A percentile compares a stretch with the other conserved stretches of the same genome.
Evolutionary conservation across 2,329 filamentous ascomycete species (phyloP).

Genomic region (Colletotrichum sp.): DNA sequence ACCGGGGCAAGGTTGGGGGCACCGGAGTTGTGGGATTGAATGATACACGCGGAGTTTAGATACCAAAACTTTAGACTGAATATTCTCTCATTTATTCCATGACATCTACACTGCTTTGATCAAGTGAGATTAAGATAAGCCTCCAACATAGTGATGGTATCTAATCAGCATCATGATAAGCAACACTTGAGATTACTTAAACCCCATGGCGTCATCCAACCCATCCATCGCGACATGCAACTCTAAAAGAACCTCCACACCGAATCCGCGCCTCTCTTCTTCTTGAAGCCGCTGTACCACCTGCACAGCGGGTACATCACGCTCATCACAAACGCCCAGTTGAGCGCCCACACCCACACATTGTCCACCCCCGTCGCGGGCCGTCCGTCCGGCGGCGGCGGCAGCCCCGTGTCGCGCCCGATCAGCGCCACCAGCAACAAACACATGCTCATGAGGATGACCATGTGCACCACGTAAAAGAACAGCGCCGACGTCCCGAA

Average conservation of each 20-base stretch:
- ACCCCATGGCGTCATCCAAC: neutral
- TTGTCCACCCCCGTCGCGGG: conserved; percentile 38
- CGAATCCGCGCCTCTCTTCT: conserved; percentile 42
- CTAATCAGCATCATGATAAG: neutral
- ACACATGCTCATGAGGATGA: conserved; percentile 34
- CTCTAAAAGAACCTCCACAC: conserved; percentile 51
- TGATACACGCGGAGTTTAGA: neutral
- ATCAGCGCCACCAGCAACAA: conserved; percentile 30
- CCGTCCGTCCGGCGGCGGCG: conserved; percentile 28
- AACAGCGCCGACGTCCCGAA: conserved; percentile 52
- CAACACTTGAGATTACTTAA: no score
- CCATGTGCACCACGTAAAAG: conserved; percentile 47
- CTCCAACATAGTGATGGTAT: neutral
- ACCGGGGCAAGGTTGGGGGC: neutral
- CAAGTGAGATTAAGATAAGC: neutral
- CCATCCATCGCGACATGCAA: conserved; percentile 3
- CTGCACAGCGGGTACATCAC: conserved; percentile 46
- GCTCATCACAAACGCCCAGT: conserved; percentile 39
- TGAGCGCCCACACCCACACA: conserved; percentile 38
- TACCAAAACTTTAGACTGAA: neutral
- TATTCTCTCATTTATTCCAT: neutral
- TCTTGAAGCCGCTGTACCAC: conserved; percentile 49
- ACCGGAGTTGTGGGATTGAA: neutral
- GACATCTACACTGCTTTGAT: neutral
- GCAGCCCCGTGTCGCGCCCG: conserved; percentile 35